A percentile compares a stretch with the other conserved stretches of the same genome.
Evolutionary conservation across 805 yeast genomes (phyloP).

Genomic region (Schwanniomyces yamadae): DNA sequence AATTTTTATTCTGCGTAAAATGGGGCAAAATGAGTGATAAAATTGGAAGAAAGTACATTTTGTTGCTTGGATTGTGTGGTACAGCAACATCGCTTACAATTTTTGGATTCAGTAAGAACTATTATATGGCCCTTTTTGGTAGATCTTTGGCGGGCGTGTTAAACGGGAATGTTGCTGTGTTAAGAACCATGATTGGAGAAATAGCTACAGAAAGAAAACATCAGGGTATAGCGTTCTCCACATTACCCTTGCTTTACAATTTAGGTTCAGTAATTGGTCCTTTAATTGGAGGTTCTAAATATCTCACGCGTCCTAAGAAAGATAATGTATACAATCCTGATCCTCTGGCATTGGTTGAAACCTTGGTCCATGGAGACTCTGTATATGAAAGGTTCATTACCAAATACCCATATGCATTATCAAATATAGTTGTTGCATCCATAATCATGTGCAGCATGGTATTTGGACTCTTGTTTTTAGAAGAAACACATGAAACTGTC

Average conservation of each 20-base stretch:
- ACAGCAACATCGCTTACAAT: conserved; percentile 46
- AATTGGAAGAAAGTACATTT: conserved; percentile 55
- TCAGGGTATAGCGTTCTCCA: conserved; percentile 62
- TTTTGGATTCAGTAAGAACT: conserved; percentile 55
- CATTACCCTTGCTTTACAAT: conserved; percentile 61
- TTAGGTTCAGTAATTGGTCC: conserved; percentile 64
- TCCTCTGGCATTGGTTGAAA: not conserved
- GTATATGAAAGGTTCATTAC: conserved; percentile 27
- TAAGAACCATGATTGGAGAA: conserved; percentile 63
- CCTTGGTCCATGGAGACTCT: not conserved
- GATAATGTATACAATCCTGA: not conserved
- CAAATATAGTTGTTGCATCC: conserved; percentile 33
- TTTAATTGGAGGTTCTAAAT: conserved; percentile 51
- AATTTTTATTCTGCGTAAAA: conserved; percentile 54
- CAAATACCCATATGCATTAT: conserved; percentile 37
- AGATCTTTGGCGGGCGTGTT: conserved; percentile 55
- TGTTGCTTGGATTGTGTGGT: conserved; percentile 53
- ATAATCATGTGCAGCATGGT: conserved; percentile 24
- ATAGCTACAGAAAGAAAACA: conserved; percentile 54
- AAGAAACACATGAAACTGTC: conserved; percentile 32
- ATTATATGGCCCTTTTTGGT: conserved; percentile 52
- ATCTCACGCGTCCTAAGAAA: conserved; percentile 44
- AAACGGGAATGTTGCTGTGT: conserved; percentile 66
- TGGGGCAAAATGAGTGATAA: conserved; percentile 60
- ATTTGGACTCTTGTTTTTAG: conserved; percentile 35